phyloP scores from a whole-genome alignment of 2,329 filamentous ascomycete genomes.

The Rugonectria rugulosa region DNA sequence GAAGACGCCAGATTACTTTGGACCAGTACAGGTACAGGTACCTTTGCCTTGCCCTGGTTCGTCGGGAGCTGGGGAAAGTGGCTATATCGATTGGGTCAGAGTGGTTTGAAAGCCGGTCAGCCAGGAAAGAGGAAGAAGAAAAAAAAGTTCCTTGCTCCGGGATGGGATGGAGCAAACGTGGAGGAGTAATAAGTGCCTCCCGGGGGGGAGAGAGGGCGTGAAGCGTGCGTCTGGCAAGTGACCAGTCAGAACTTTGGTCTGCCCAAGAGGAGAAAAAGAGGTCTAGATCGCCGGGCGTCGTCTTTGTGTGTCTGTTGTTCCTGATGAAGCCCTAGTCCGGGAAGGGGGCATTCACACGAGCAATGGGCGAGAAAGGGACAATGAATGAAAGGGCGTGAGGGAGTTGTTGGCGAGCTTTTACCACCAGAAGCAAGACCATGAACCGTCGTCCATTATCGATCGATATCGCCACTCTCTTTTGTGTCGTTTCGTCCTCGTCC shows the following conservation, averaged over 20 bases:
- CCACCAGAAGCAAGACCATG: constrained; percentile 23
- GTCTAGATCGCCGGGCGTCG: not conserved
- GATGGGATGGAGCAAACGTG: not conserved
- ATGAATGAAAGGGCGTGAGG: constrained; percentile 29
- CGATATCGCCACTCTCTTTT: constrained; percentile 24
- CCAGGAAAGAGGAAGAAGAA: not conserved
- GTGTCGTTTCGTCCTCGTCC: constrained; percentile 1
- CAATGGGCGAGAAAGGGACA: constrained; percentile 31
- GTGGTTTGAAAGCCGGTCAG: not conserved
- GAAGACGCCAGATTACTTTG: constrained; percentile 1
- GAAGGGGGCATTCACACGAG: constrained; percentile 28
- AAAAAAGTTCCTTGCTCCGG: not conserved
- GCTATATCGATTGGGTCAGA: constrained; percentile 15
- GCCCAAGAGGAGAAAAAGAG: not conserved
- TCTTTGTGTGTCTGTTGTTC: constrained; percentile 13
- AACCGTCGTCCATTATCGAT: constrained; percentile 31
- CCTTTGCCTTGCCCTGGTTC: constrained; percentile 12
- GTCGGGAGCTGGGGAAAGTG: constrained; percentile 4
- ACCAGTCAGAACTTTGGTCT: not conserved
- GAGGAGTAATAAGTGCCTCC: constrained; percentile 2
- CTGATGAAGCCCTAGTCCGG: constrained; percentile 5
- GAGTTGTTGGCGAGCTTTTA: constrained; percentile 23
- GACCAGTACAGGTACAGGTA: constrained; percentile 19
- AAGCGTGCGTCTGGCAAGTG: not conserved
- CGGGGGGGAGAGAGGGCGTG: constrained; percentile 3